Base-by-base conservation (phyloP, 345 rosid species). In the Theobroma cacao region DNA sequence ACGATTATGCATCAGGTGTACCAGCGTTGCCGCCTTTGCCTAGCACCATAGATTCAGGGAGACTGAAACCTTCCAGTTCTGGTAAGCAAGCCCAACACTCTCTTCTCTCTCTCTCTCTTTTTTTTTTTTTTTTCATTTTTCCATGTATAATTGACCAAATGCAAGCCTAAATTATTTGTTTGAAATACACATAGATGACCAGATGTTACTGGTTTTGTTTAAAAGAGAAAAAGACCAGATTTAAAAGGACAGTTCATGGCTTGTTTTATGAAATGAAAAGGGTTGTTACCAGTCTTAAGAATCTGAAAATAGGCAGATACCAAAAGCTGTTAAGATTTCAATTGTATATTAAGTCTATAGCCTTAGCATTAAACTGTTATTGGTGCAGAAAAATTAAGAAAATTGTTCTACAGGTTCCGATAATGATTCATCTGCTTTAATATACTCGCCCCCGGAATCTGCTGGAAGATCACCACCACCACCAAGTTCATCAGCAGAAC, bases 21-120 rank as follows among this genome's bases (percentile, higher is more conserved):
- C 78, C 88, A 33, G 83, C 78, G 36, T 77, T 88, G 50, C 89
- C 92, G 2, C 94, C 94, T 53, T 82, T 86, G 53, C 85, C 58
- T 67, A 81, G 83, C 82, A 75, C 77, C 0, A 45, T 79, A 8
- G 72, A 59, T 38, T 33, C 81, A 48, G 83, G 76, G 79, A 82
- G 41, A 68, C 38, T 83, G 31, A 73, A 64, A 70, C 88, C 91
- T 40, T 68, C 76, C 68, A 56, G 28, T 74, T 76, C 88, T 8
- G 85, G 88, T 86, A 60, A 79, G 24, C 12, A 63, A 78, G 50
- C 72, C 74, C 24, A 36, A 47, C 17, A 30, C 5, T 13, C 18
- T 13, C 13, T 52, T 70, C 68, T 58, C 36, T 48, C 7, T 4
- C 30, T 2, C 38, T 41, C 45, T 41, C 9, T 66, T 40, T 5